phyloP scores from a whole-genome alignment of 1,139 yeast genomes.

The Yarrowia galli region DNA sequence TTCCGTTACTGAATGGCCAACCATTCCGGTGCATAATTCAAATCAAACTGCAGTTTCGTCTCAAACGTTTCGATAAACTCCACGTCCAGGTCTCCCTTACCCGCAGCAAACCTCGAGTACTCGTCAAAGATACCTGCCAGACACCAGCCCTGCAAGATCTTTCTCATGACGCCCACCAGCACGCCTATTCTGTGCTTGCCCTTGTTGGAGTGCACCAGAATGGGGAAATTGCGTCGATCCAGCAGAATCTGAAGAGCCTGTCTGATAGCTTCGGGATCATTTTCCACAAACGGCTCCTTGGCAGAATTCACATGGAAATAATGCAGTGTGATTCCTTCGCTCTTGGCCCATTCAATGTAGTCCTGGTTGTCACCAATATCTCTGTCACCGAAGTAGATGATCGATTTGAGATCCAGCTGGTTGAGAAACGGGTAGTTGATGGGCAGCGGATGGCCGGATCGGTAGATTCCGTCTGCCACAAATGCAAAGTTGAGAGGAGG shows the following conservation, averaged over 20 bases:
- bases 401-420: slow-evolving; percentile 74
- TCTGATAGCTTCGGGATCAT: slow-evolving; percentile 64
- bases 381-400: slow-evolving; percentile 76
- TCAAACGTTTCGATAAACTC: slow-evolving; percentile 55
- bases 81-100: slow-evolving; percentile 89
- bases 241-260: slow-evolving; percentile 69
- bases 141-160: slow-evolving; percentile 90
- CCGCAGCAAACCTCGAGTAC: slow-evolving; percentile 89
- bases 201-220: slow-evolving; percentile 88
- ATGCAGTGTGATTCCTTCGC: slow-evolving; percentile 64
- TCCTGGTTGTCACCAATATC: slow-evolving; percentile 63
- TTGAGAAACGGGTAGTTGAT: slow-evolving; percentile 80
- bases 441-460: slow-evolving; percentile 94
- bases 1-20: slow-evolving; percentile 40
- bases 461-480: slow-evolving; percentile 84
- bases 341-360: slow-evolving; percentile 70
- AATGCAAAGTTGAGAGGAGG: slow-evolving; percentile 93
- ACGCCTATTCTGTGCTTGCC: slow-evolving; percentile 96
- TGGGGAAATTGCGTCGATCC: slow-evolving; percentile 79
- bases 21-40: slow-evolving; percentile 50
- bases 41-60: slow-evolving; percentile 46
- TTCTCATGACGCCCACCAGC: slow-evolving; percentile 85
- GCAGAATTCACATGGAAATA: slow-evolving; percentile 72
- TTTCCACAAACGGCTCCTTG: slow-evolving; percentile 73
- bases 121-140: slow-evolving; percentile 92